Percentiles rank a stretch among this genome's conserved stretches.
Conservation (phyloP, 2,329 filamentous ascomycete species). For the Cladosporium sp. region DNA sequence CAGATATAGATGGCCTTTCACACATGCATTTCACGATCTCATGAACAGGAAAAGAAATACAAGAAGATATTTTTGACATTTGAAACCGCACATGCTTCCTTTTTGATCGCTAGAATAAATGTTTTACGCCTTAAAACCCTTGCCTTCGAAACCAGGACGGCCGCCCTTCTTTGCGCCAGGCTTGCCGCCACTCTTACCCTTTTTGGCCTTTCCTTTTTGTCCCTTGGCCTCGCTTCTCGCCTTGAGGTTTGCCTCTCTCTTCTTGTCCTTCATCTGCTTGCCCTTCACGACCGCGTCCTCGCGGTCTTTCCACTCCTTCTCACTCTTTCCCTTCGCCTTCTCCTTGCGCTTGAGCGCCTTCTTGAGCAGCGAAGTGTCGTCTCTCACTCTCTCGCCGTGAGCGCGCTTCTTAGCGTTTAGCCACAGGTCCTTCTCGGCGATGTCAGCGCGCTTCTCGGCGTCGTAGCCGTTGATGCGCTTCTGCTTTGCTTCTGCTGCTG, state of each 20-base stretch:
- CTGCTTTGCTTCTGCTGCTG: conserved; percentile 82
- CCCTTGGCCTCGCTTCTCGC: conserved; percentile 75
- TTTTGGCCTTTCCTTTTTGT: conserved; percentile 70
- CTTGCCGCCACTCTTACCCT: conserved; percentile 56
- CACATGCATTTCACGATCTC: neutral
- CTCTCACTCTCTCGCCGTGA: conserved; percentile 84
- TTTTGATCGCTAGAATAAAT: conserved; percentile 3
- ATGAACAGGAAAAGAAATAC: neutral
- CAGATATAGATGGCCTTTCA: neutral
- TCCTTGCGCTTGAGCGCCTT: conserved; percentile 95
- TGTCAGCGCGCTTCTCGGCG: conserved; percentile 76
- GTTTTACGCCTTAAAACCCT: conserved; percentile 55
- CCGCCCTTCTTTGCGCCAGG: conserved; percentile 68
- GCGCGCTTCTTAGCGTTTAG: conserved; percentile 84
- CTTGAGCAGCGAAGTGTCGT: conserved; percentile 84
- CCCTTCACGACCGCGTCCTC: conserved; percentile 48
- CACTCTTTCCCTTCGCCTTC: conserved; percentile 83
- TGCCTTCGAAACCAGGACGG: conserved; percentile 63
- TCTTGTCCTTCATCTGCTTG: conserved; percentile 52
- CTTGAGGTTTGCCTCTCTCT: conserved; percentile 57
- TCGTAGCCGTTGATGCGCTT: conserved; percentile 74
- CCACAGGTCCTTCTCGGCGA: conserved; percentile 94
- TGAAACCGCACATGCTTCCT: conserved; percentile 5
- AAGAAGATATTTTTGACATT: neutral
- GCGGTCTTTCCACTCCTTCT: conserved; percentile 70